These are phyloP conservation scores for Chrysopogon serrulatus DNA, from an alignment of 176 grass and related monocot species.

Conservation along the genomic window DNA sequence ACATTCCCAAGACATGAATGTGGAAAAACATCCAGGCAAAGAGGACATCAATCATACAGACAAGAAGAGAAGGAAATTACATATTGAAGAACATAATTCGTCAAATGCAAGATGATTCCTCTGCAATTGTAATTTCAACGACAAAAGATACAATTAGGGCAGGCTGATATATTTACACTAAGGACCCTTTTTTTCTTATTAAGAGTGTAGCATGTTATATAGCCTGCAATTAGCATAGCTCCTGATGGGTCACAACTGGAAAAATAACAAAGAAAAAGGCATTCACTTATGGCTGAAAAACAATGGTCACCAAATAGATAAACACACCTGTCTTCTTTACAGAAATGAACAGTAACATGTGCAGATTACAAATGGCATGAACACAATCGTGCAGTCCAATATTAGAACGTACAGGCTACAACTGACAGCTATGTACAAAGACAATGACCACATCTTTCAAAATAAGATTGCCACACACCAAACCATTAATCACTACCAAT, in stretches of 20 bases:
- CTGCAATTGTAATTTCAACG: neutral
- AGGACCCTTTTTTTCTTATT: neutral
- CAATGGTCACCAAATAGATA: neutral
- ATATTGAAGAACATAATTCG: neutral
- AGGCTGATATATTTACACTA: neutral
- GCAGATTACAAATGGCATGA: conserved; percentile 33
- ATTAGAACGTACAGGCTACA: conserved; percentile 6
- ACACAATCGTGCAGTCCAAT: neutral
- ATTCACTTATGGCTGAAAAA: conserved; percentile 10
- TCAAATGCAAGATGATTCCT: neutral
- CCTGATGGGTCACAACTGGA: neutral
- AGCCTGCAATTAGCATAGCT: neutral
- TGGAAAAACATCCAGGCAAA: neutral
- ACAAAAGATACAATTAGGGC: neutral
- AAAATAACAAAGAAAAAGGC: neutral
- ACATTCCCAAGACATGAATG: neutral
- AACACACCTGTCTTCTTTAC: conserved; percentile 17
- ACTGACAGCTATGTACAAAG: conserved; percentile 25
- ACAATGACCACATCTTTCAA: neutral
- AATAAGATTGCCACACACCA: neutral
- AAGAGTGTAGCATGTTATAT: neutral
- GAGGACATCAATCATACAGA: neutral
- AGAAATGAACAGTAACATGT: conserved; percentile 17
- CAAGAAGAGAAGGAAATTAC: conserved; percentile 14
- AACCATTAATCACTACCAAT: conserved; percentile 45